Base-by-base conservation (phyloP, 768 basidiomycete genomes). In the Phanerodontia chrysosporium region DNA sequence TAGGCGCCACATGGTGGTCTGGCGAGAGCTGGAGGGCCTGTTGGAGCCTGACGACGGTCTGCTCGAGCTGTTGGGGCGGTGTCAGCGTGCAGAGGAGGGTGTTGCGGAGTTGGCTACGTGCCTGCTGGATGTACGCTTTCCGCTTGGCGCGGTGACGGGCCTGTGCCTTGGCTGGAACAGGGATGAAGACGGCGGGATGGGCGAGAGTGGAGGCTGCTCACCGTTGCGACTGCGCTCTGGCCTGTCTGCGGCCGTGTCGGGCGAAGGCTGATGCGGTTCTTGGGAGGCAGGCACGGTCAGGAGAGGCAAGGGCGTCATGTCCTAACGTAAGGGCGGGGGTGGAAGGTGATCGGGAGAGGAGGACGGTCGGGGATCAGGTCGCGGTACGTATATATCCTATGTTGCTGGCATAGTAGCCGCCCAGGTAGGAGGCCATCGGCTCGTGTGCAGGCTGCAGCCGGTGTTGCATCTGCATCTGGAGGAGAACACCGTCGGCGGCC, bases 51-150 rank as follows among this genome's bases (percentile, higher is more conserved):
- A 89, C 88, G 29, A 94, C 90, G 0, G 89, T 92, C 70, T 89
- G 84, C 65, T 94, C 91, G 60, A 94, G 80, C 92, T 93, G 67
- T 13, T 16, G 25, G 36, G 28, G 3, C n/a, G 4, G 12, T 5
- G 48, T 60, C 32, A 54, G 54, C 29, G 21, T 22, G 28, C n/a
- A n/a, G n/a, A 45, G 48, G 10, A 3, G 52, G 13, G 28, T n/a
- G 18, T 22, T 22, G 25, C 35, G 45, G 28, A 28, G 18, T 18
- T 39, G 28, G 14, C 22, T 8, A 36, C 65, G 24, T 55, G 90
- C 91, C 81, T 92, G 89, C 65, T 93, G 90, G 69, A 94, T 92
- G 78, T 94, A 94, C 12, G 92, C 92, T 77, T 94, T 94, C 74
- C 92, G 82, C 73, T 94, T 94, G 71, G 91, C 92, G 61, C 92